phyloP scores from a whole-genome alignment of 2,329 filamentous ascomycete species.

The Magnaporthales sp. region DNA sequence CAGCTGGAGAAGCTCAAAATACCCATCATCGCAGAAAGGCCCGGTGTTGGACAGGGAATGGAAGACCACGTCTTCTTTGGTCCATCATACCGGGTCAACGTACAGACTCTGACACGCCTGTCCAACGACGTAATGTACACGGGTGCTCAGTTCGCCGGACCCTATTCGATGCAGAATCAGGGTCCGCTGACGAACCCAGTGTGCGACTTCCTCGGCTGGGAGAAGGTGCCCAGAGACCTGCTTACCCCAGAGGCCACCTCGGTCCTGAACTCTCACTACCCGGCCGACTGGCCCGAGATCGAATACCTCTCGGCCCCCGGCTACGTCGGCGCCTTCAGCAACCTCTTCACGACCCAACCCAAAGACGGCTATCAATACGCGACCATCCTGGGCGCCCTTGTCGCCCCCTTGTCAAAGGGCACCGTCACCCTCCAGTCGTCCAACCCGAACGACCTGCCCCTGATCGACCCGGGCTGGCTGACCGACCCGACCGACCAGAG shows the following conservation, averaged over 20 bases:
- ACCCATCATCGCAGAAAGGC: conserved; percentile 25
- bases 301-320: conserved; percentile 11
- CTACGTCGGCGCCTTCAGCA: conserved; percentile 12
- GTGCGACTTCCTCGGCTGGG: conserved; percentile 15
- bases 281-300: conserved; percentile 11
- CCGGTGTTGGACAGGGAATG: conserved; percentile 29
- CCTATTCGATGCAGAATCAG: conserved; percentile 5
- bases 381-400: conserved; percentile 6
- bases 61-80: conserved; percentile 23
- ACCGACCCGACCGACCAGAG: neutral
- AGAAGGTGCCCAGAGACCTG: conserved; percentile 11
- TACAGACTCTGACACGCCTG: conserved; percentile 11
- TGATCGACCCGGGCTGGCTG: conserved; percentile 16
- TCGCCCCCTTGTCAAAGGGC: conserved; percentile 7
- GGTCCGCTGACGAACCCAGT: conserved; percentile 14
- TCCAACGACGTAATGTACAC: conserved; percentile 8
- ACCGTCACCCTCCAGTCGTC: conserved; percentile 14
- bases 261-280: conserved; percentile 1
- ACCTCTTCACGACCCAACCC: conserved; percentile 2
- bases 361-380: conserved; percentile 9
- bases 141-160: conserved; percentile 2
- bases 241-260: neutral
- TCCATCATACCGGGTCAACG: conserved; percentile 9
- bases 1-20: conserved; percentile 29
- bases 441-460: conserved; percentile 14